These are phyloP conservation scores for Sporothrix pseudoabietina DNA, from an alignment of 2,329 filamentous ascomycete species.

Conservation along the genomic window DNA sequence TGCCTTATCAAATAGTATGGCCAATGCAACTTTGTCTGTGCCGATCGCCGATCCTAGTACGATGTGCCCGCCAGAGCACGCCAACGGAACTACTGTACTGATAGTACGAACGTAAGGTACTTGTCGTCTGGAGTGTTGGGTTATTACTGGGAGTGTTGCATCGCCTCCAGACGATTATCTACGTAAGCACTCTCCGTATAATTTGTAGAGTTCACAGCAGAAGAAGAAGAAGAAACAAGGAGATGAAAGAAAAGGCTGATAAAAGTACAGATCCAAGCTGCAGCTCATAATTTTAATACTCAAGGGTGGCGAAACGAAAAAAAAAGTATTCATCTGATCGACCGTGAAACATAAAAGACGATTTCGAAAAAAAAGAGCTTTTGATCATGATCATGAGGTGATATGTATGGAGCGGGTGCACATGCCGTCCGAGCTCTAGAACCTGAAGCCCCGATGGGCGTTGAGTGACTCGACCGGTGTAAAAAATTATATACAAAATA, in stretches of 20 bases:
- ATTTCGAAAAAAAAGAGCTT: neutral
- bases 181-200: neutral
- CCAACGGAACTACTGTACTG: neutral
- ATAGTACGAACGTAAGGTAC: too few species aligned
- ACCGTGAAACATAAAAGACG: neutral
- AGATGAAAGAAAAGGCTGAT: neutral
- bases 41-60: constrained; percentile 20
- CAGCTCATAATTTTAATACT: neutral
- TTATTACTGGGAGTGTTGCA: constrained; percentile 18
- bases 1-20: constrained; percentile 2
- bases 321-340: neutral
- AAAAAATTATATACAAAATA: neutral
- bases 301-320: neutral
- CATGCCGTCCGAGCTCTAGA: neutral
- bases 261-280: neutral
- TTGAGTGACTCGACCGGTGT: constrained; percentile 7
- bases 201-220: too few species aligned
- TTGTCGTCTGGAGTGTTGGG: neutral
- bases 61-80: neutral
- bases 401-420: constrained; percentile 4
- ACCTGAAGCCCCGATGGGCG: neutral
- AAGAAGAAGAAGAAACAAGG: neutral
- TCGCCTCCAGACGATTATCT: neutral
- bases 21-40: constrained; percentile 4
- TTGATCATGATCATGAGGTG: neutral